phyloP scores from a whole-genome alignment of 2,329 filamentous ascomycete genomes.

The Verticillium nubilum region DNA sequence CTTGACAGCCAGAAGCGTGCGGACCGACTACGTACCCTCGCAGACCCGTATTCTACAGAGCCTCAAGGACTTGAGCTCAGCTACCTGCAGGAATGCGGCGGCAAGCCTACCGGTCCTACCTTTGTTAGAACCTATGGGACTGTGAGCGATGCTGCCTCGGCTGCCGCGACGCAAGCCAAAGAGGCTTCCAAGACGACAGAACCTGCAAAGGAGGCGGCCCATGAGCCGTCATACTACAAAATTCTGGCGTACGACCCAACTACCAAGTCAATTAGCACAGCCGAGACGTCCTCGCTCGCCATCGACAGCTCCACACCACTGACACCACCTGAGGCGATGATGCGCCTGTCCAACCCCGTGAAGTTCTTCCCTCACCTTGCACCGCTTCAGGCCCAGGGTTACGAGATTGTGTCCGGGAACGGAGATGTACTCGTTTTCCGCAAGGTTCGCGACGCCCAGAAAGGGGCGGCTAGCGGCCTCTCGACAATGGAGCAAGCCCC shows the following conservation, averaged over 20 bases:
- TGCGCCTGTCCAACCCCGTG: constrained; percentile 54
- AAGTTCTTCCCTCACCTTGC: constrained; percentile 62
- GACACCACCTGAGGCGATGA: constrained; percentile 55
- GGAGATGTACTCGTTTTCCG: constrained; percentile 62
- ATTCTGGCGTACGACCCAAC: constrained; percentile 60
- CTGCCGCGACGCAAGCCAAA: not conserved
- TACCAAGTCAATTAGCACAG: constrained; percentile 50
- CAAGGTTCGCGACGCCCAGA: constrained; percentile 39
- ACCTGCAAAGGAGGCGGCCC: not conserved
- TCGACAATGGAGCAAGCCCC: constrained; percentile 8
- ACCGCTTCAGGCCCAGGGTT: constrained; percentile 54
- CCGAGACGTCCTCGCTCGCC: constrained; percentile 54
- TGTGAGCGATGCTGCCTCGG: constrained; percentile 4
- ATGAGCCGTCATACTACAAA: constrained; percentile 44
- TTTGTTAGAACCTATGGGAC: constrained; percentile 28
- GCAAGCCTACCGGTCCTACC: constrained; percentile 24
- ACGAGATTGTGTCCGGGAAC: constrained; percentile 59
- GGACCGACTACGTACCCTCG: constrained; percentile 13
- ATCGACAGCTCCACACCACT: constrained; percentile 41
- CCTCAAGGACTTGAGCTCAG: constrained; percentile 44
- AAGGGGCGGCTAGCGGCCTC: not conserved
- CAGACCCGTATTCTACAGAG: constrained; percentile 35
- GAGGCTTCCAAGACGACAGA: not conserved
- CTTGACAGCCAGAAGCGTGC: not conserved
- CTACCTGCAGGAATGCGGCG: constrained; percentile 37